These are phyloP conservation scores for Gigaspora rosea DNA, from an alignment of 192 early-diverging fungal genomes.

Conservation along the genomic window DNA sequence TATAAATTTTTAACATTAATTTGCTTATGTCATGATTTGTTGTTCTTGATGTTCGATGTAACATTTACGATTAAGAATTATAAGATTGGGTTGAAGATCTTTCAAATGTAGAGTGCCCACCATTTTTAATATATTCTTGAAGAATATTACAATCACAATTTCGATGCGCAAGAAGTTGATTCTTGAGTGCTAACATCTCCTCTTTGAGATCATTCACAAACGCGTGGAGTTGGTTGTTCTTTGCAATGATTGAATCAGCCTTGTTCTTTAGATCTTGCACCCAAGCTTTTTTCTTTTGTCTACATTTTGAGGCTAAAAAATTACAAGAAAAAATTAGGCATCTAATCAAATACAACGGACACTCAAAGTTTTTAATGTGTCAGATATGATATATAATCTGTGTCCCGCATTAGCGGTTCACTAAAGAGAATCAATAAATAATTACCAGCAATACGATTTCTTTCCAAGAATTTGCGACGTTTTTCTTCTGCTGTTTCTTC, in stretches of 20 bases:
- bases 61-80: no score
- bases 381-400: no score
- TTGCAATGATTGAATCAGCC: neutral
- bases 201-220: neutral
- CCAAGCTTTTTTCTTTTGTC: neutral
- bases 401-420: no score
- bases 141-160: neutral
- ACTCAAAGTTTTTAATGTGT: no score
- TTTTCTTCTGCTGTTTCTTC: neutral
- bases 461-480: neutral
- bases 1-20: no score
- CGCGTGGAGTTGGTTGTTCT: neutral
- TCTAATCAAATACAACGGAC: neutral
- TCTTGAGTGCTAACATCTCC: neutral
- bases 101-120: no score
- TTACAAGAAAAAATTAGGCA: neutral
- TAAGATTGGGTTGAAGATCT: no score
- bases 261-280: neutral
- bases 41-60: no score
- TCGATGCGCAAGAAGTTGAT: neutral
- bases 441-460: neutral
- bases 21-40: no score
- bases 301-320: neutral
- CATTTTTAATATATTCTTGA: slow-evolving; percentile 33
- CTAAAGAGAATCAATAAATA: neutral